Base-by-base conservation (phyloP, 108 stramenopile genomes). In the Fragilaria radians region DNA sequence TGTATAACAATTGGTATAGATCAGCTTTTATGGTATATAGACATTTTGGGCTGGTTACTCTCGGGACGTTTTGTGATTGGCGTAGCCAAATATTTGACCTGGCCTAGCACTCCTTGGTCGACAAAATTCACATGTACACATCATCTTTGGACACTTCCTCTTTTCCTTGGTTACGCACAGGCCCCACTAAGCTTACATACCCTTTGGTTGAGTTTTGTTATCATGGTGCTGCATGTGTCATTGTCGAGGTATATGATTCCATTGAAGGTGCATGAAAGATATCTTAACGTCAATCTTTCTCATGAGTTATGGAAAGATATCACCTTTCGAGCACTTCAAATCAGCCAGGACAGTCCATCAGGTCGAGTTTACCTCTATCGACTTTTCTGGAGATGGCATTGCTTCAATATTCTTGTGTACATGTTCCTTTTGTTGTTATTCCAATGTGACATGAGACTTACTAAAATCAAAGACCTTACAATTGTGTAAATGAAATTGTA, bases 131-230 rank as follows among this genome's bases (percentile, higher is more conserved):
- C 89, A 14, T 80, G 76, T 54, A 78, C 78, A 7, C 89, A 91
- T 74, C 89, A 91, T 61, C 50, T 91, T 7, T 91, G 89, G 89
- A 88, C 86, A 5, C 83, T 91, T n/a, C 89, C 89, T 24, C 31
- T 91, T 18, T 59, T 83, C 4, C 18, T 88, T 14, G 36, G 36
- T 14, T 84, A 73, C 58, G 78, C 70, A 2, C 55, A 60, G 7
- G 64, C 36, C 36, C 36, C 36, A 42, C 36, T 42, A 11, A 7
- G 11, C 25, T 9, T 42, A 3, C 70, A 79, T 34, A 23, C 52
- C 28, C 30, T 76, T 1, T 54, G 81, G 17, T 68, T 90, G 51
- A 85, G 83, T 49, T 14, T 67, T 5, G 52, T 80, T 27, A 42
- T 90, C 46, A 79, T 86, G 18, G 46, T 60, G 2, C 17, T 76